phyloP scores from a whole-genome alignment of 1,139 yeast species.

The Hemisphaericaspora subhashii region DNA sequence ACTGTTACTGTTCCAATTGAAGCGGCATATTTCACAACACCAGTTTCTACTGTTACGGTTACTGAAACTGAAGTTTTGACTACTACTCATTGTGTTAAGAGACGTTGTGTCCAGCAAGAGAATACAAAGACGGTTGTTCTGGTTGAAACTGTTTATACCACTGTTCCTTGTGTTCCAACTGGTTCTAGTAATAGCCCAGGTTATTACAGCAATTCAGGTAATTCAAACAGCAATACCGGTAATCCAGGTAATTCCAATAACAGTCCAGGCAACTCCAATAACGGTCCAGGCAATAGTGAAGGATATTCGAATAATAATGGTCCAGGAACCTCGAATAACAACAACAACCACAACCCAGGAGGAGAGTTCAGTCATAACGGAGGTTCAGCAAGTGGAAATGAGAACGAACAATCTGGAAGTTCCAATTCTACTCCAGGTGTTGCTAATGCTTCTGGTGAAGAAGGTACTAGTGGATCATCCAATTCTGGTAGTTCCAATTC shows the following conservation, averaged over 20 bases:
- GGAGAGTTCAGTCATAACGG: too few species aligned
- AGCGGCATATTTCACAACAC: conserved; percentile 3
- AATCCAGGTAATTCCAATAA: neutral
- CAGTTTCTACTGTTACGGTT: neutral
- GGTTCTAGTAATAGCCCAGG: conserved; percentile 2
- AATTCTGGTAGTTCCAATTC: neutral
- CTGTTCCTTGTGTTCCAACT: conserved; percentile 2
- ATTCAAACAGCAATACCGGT: neutral
- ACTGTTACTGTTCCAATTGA: conserved; percentile 3
- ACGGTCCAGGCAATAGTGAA: too few species aligned
- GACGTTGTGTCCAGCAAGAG: conserved; percentile 1
- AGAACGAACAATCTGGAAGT: neutral
- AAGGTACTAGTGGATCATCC: neutral
- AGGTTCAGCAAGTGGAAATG: too few species aligned
- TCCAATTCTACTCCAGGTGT: neutral
- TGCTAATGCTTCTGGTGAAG: neutral
- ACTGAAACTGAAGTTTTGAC: conserved; percentile 1
- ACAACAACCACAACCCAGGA: neutral
- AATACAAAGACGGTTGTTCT: neutral
- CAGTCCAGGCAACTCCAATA: neutral
- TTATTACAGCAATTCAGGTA: neutral
- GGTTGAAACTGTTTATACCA: neutral
- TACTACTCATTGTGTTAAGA: conserved; percentile 2
- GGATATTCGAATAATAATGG: too few species aligned
- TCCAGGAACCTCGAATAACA: neutral